A percentile compares a stretch with the other conserved stretches of the same genome.
Evolutionary conservation across 2,329 filamentous ascomycete species (phyloP).

Genomic region (Fusarium begoniae): DNA sequence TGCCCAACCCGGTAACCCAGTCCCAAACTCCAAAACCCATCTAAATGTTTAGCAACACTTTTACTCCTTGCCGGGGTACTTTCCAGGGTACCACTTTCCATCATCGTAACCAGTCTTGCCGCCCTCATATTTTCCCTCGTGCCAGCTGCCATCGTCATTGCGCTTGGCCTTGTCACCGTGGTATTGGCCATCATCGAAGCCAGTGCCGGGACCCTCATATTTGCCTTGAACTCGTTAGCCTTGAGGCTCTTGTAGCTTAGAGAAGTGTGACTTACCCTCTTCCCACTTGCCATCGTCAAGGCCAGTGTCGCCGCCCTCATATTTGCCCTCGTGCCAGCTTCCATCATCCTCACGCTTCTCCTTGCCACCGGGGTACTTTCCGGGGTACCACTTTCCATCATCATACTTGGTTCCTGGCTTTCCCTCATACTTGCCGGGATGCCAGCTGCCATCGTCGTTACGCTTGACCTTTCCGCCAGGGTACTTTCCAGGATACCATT

Average conservation of each 20-base stretch:
- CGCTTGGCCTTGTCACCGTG: not conserved
- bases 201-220: slow-evolving; percentile 11
- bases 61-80: slow-evolving; percentile 28
- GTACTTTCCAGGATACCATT: slow-evolving; percentile 31
- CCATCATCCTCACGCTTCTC: slow-evolving; percentile 13
- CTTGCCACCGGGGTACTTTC: slow-evolving; percentile 22
- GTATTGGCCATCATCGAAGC: not conserved
- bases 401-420: not conserved
- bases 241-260: not conserved
- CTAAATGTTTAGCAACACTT: not conserved
- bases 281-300: not conserved
- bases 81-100: slow-evolving; percentile 26
- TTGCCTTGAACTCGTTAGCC: not conserved
- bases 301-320: not conserved
- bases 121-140: slow-evolving; percentile 13
- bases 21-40: slow-evolving; percentile 2
- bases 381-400: slow-evolving; percentile 21
- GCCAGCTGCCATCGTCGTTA: not conserved
- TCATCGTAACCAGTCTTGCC: slow-evolving; percentile 3
- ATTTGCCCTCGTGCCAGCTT: slow-evolving; percentile 15
- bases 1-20: not conserved
- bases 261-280: not conserved
- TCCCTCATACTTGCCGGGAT: slow-evolving; percentile 19
- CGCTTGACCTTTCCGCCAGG: slow-evolving; percentile 15
- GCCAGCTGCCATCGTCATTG: slow-evolving; percentile 4